Evolutionary conservation across 2,329 filamentous ascomycete species (phyloP).

Genomic region (Exophiala oligosperma): DNA sequence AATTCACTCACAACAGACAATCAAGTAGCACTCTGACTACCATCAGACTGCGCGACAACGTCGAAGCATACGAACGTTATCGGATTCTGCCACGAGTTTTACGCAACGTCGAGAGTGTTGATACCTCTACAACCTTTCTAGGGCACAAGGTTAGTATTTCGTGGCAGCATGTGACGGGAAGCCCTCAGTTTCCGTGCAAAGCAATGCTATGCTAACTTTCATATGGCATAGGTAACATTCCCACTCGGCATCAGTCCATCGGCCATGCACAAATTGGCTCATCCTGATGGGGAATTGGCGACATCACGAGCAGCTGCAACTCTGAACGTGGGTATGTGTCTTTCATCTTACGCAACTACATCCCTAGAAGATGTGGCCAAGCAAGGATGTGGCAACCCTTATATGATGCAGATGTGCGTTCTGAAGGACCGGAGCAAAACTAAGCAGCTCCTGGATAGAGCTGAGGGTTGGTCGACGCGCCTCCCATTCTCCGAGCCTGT

Average conservation of each 20-base stretch:
- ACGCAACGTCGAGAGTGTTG: conserved; percentile 38
- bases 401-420: conserved; percentile 53
- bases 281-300: conserved; percentile 49
- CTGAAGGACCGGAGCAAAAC: conserved; percentile 50
- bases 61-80: background rate
- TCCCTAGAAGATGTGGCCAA: conserved; percentile 48
- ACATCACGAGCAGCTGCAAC: conserved; percentile 49
- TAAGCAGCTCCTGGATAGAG: conserved; percentile 41
- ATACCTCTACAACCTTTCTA: conserved; percentile 37
- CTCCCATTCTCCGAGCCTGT: background rate
- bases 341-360: conserved; percentile 49
- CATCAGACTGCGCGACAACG: background rate
- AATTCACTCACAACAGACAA: no score
- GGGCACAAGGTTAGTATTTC: conserved; percentile 21
- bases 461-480: conserved; percentile 35
- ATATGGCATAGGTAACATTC: conserved; percentile 30
- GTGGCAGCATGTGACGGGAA: background rate
- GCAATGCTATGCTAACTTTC: background rate
- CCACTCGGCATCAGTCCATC: conserved; percentile 44
- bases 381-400: conserved; percentile 26
- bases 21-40: no score
- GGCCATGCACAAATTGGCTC: conserved; percentile 32
- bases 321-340: conserved; percentile 46
- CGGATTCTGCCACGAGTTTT: conserved; percentile 46
- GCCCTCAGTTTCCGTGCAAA: background rate